phyloP scores from a whole-genome alignment of 1,139 yeast species.

The Yamadazyma buinensis region DNA sequence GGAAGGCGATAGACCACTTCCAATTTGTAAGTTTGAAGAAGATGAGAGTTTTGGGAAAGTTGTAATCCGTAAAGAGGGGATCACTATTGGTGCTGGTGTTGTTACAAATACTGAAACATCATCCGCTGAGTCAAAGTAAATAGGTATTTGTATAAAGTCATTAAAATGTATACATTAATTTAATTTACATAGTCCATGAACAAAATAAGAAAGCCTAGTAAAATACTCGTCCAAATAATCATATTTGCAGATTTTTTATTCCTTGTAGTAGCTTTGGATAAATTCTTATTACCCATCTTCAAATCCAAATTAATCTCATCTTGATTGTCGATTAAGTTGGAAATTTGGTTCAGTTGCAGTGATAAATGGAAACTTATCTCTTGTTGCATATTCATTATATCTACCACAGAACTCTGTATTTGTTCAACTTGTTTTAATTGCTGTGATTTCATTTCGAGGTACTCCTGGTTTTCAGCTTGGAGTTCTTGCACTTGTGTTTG shows the following conservation, averaged over 20 bases:
- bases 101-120: conserved; percentile 31
- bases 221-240: conserved; percentile 57
- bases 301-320: conserved; percentile 68
- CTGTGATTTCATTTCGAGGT: conserved; percentile 56
- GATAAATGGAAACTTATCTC: conserved; percentile 75
- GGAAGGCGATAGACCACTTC: conserved; percentile 50
- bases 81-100: conserved; percentile 84
- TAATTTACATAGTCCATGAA: conserved; percentile 55
- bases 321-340: conserved; percentile 64
- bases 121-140: too few relatives aligned
- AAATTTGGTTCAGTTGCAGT: conserved; percentile 72
- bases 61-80: conserved; percentile 81
- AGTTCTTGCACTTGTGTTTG: conserved; percentile 67
- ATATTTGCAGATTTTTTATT: conserved; percentile 70
- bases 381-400: conserved; percentile 73
- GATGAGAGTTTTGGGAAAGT: conserved; percentile 73
- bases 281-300: conserved; percentile 66
- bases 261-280: conserved; percentile 65
- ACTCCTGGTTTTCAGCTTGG: conserved; percentile 67
- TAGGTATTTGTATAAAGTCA: too few relatives aligned
- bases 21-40: conserved; percentile 57
- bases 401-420: conserved; percentile 76
- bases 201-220: conserved; percentile 60
- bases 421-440: conserved; percentile 66
- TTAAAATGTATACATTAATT: too few relatives aligned